Conservation (phyloP, 495 filamentous ascomycete genomes). For the Chaetomium fimeti region DNA sequence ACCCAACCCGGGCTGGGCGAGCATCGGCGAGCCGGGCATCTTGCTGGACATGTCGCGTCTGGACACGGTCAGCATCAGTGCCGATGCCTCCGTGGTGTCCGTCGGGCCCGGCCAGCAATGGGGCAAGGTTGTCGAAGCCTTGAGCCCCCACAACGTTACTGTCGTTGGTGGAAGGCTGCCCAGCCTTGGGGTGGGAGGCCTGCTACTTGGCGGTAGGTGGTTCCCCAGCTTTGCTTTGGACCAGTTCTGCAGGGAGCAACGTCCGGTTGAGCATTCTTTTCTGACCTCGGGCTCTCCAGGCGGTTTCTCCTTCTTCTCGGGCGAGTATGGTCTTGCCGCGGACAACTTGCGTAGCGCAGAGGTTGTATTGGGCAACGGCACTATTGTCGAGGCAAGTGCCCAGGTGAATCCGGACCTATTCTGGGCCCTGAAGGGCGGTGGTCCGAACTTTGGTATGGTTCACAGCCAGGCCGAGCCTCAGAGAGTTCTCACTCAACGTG, state of each 20-base stretch:
- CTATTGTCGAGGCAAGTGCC: constrained; percentile 45
- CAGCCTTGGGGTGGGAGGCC: constrained; percentile 42
- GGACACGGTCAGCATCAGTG: constrained; percentile 38
- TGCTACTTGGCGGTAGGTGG: constrained; percentile 36
- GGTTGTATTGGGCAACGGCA: constrained; percentile 49
- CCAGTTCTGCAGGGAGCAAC: not conserved
- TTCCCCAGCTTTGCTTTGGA: not conserved
- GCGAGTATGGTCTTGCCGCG: constrained; percentile 6
- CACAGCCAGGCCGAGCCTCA: too few relatives aligned
- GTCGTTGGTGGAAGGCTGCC: constrained; percentile 41
- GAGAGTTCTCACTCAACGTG: not conserved
- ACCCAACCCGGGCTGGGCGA: constrained; percentile 34
- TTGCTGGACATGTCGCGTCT: constrained; percentile 47
- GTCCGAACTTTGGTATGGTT: constrained; percentile 44
- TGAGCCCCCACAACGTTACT: constrained; percentile 30
- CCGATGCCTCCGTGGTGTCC: constrained; percentile 31
- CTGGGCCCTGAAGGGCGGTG: constrained; percentile 48
- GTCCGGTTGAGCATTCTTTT: not conserved
- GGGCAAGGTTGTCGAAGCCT: constrained; percentile 39
- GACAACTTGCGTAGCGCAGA: constrained; percentile 32
- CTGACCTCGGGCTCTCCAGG: not conserved
- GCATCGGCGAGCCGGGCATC: constrained; percentile 40
- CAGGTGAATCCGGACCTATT: constrained; percentile 46
- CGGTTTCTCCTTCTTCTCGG: constrained; percentile 16
- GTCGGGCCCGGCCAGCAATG: constrained; percentile 45